Evolutionary conservation across 306 rosid species (phyloP).

Genomic region (Pueraria montana): DNA sequence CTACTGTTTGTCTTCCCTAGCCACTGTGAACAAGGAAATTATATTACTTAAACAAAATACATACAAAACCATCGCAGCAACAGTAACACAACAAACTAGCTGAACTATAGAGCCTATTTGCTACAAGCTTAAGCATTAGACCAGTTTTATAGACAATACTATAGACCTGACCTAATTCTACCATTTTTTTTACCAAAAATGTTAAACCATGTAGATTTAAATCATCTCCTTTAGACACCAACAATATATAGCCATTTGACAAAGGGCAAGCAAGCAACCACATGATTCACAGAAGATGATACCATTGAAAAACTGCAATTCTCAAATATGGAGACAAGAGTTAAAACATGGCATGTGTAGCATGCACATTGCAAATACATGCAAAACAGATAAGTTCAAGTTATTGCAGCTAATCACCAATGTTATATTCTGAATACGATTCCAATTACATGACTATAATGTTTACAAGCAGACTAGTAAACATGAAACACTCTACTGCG

Average conservation of each 20-base stretch:
- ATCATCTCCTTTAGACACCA: neutral
- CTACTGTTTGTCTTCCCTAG: neutral
- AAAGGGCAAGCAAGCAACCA: constrained; percentile 4
- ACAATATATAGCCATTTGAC: constrained; percentile 5
- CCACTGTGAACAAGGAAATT: constrained; percentile 53
- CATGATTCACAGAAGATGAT: neutral
- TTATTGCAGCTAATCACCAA: constrained; percentile 19
- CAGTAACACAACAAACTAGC: constrained; percentile 13
- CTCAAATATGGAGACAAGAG: neutral
- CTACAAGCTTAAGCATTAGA: constrained; percentile 19
- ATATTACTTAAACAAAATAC: constrained; percentile 23
- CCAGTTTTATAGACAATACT: neutral
- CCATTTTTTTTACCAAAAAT: constrained; percentile 9
- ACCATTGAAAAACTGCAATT: constrained; percentile 28
- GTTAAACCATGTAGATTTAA: neutral
- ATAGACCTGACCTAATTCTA: neutral
- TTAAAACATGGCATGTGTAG: constrained; percentile 20
- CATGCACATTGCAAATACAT: neutral
- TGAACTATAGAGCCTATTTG: constrained; percentile 9
- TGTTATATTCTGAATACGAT: constrained; percentile 3
- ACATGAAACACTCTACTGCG: neutral
- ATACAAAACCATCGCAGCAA: constrained; percentile 4
- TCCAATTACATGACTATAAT: constrained; percentile 7
- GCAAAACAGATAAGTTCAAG: neutral
- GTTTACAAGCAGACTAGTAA: neutral